phyloP scores from a whole-genome alignment of 768 basidiomycete species.

The Phlebiopsis gigantea region DNA sequence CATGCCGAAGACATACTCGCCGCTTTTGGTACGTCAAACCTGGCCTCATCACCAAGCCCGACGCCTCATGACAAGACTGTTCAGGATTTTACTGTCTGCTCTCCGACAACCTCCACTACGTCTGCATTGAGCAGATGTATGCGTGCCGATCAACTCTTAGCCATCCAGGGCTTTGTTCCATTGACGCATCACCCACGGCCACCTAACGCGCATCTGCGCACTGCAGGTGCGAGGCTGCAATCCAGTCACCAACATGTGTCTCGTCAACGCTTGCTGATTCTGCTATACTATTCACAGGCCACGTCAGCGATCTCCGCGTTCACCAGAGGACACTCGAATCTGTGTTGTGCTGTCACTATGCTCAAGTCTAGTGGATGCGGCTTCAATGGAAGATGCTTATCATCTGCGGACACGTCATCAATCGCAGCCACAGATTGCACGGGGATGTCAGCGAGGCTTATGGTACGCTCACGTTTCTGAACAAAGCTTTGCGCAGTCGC shows the following conservation, averaged over 20 bases:
- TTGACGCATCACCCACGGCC: slow-evolving; percentile 2
- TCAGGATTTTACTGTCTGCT: slow-evolving; percentile 30
- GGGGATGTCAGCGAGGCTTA: slow-evolving; percentile 29
- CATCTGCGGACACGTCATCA: not conserved
- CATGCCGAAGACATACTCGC: slow-evolving; percentile 66
- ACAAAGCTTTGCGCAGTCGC: not conserved
- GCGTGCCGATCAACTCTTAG: slow-evolving; percentile 35
- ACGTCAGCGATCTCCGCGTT: not conserved
- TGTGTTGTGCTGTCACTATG: slow-evolving; percentile 19
- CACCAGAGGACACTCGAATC: not conserved
- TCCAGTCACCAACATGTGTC: slow-evolving; percentile 10
- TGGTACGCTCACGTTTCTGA: slow-evolving; percentile 6
- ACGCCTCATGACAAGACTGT: slow-evolving; percentile 23
- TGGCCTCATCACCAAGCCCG: not conserved
- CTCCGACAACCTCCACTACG: slow-evolving; percentile 22
- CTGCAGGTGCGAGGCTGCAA: slow-evolving; percentile 15
- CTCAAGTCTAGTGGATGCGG: slow-evolving; percentile 6
- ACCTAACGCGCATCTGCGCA: slow-evolving; percentile 6
- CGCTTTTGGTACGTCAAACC: slow-evolving; percentile 34
- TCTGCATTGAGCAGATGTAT: slow-evolving; percentile 16
- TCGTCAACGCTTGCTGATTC: slow-evolving; percentile 14
- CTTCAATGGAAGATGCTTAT: not conserved
- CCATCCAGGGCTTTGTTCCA: slow-evolving; percentile 70
- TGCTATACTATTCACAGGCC: slow-evolving; percentile 6
- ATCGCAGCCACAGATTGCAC: not conserved